A percentile compares a stretch with the other conserved stretches of the same genome.
Evolutionary conservation across 306 rosid genomes (phyloP).

Genomic region (Canavalia gladiata): DNA sequence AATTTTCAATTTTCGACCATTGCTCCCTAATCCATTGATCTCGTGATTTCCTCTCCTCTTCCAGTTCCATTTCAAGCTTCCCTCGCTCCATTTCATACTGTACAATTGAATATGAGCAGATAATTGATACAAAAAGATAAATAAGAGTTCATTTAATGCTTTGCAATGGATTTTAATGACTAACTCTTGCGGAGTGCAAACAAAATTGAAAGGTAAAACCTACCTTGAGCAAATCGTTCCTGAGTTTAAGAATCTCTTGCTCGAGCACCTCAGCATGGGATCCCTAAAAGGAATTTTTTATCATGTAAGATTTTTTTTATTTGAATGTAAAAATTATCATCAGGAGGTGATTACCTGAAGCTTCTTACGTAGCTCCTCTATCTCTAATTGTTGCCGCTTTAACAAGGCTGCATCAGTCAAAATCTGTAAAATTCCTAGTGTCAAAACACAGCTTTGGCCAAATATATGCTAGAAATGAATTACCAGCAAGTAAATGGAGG

Average conservation of each 20-base stretch:
- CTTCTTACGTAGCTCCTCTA: constrained; percentile 87
- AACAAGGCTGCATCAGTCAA: constrained; percentile 93
- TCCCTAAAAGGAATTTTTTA: constrained; percentile 63
- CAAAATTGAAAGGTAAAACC: constrained; percentile 42
- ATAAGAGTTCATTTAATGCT: constrained; percentile 25
- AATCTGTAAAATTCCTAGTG: constrained; percentile 61
- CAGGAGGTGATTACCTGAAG: constrained; percentile 72
- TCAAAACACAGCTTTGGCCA: constrained; percentile 25
- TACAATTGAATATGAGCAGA: constrained; percentile 48
- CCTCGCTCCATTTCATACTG: constrained; percentile 93
- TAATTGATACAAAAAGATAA: constrained; percentile 11
- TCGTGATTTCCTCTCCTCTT: constrained; percentile 88
- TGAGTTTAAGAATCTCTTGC: constrained; percentile 85
- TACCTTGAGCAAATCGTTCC: constrained; percentile 93
- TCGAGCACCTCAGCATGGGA: constrained; percentile 94
- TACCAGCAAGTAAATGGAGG: constrained; percentile 15
- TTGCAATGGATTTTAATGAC: constrained; percentile 29
- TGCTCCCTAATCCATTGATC: constrained; percentile 70
- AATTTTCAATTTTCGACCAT: constrained; percentile 69
- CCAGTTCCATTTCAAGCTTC: constrained; percentile 81
- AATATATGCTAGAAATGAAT: constrained; percentile 7
- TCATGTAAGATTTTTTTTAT: constrained; percentile 29
- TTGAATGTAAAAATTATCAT: constrained; percentile 34
- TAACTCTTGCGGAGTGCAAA: constrained; percentile 5
- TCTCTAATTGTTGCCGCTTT: constrained; percentile 92